Percentiles rank a stretch among this genome's conserved stretches.
Evolutionary conservation across 2,329 filamentous ascomycete species (phyloP).

Genomic region (Neodidymelliopsis sp.): DNA sequence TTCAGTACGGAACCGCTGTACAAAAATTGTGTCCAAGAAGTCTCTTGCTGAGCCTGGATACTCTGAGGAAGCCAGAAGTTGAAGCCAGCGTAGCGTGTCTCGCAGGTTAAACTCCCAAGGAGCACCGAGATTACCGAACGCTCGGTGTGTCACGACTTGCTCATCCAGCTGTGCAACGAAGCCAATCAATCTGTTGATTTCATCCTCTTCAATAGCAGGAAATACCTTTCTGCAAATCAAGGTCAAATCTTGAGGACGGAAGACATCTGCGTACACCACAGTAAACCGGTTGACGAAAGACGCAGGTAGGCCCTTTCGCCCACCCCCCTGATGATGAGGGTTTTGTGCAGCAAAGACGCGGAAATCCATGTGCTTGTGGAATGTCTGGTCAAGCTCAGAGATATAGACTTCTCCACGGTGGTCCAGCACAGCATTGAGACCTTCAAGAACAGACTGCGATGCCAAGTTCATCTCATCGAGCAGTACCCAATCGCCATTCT

Average conservation of each 20-base stretch:
- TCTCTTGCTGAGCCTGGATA: conserved; percentile 68
- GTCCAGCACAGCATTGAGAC: conserved; percentile 94
- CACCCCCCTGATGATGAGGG: conserved; percentile 95
- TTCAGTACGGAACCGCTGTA: conserved; percentile 82
- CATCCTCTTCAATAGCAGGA: conserved; percentile 65
- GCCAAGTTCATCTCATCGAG: conserved; percentile 99
- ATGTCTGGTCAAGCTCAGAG: conserved; percentile 92
- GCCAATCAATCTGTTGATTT: conserved; percentile 72
- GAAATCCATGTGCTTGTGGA: conserved; percentile 87
- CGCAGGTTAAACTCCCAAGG: conserved; percentile 97
- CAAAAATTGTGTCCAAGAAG: conserved; percentile 82
- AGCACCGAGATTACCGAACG: conserved; percentile 66
- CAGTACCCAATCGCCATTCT: conserved; percentile 93
- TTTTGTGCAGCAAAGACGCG: conserved; percentile 97
- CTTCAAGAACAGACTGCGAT: conserved; percentile 95
- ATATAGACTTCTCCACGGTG: conserved; percentile 96
- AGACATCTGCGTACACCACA: conserved; percentile 94
- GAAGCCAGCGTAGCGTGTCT: conserved; percentile 88
- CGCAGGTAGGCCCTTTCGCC: conserved; percentile 89
- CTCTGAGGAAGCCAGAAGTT: conserved; percentile 69
- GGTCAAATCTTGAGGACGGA: conserved; percentile 80
- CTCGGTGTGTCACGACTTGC: conserved; percentile 66
- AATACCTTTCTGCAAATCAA: conserved; percentile 83
- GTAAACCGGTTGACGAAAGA: conserved; percentile 99
- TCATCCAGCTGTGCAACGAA: conserved; percentile 84